Percentiles rank a stretch among this genome's conserved stretches.
Conservation (phyloP, 2,329 filamentous ascomycete species). For the Fusarium virguliforme region DNA sequence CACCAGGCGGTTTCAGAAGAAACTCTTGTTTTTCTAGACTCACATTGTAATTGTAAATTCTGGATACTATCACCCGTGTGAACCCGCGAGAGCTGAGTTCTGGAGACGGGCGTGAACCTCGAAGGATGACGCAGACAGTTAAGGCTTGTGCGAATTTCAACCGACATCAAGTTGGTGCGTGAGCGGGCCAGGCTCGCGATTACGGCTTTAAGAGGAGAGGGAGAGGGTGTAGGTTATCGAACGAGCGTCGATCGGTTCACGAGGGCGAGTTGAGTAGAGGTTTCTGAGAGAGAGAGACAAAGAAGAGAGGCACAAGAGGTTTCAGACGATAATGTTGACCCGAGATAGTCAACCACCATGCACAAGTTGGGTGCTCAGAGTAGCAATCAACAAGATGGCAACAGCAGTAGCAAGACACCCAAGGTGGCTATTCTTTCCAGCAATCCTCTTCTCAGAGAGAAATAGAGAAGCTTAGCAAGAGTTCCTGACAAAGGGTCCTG, state of each 20-base stretch:
- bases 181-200: slow-evolving; percentile 52
- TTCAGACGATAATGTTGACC: slow-evolving; percentile 22
- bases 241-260: slow-evolving; percentile 33
- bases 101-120: slow-evolving; percentile 72
- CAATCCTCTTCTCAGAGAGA: slow-evolving; percentile 38
- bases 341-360: slow-evolving; percentile 25
- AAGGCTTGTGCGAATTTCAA: slow-evolving; percentile 70
- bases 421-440: slow-evolving; percentile 49
- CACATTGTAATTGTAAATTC: slow-evolving; percentile 68
- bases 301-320: slow-evolving; percentile 17
- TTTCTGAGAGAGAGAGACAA: slow-evolving; percentile 16
- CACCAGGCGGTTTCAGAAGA: too few species aligned
- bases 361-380: slow-evolving; percentile 17
- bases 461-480: slow-evolving; percentile 40
- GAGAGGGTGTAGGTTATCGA: slow-evolving; percentile 19
- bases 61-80: slow-evolving; percentile 72
- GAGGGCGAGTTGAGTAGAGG: slow-evolving; percentile 9
- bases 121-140: slow-evolving; percentile 71
- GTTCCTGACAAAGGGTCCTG: slow-evolving; percentile 45
- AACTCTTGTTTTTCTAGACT: slow-evolving; percentile 37
- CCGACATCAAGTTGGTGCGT: slow-evolving; percentile 71
- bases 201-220: slow-evolving; percentile 27
- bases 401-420: slow-evolving; percentile 47
- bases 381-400: slow-evolving; percentile 45
- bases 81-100: slow-evolving; percentile 69